phyloP scores from a whole-genome alignment of 2,329 filamentous ascomycete genomes.

The Pyricularia sp. region DNA sequence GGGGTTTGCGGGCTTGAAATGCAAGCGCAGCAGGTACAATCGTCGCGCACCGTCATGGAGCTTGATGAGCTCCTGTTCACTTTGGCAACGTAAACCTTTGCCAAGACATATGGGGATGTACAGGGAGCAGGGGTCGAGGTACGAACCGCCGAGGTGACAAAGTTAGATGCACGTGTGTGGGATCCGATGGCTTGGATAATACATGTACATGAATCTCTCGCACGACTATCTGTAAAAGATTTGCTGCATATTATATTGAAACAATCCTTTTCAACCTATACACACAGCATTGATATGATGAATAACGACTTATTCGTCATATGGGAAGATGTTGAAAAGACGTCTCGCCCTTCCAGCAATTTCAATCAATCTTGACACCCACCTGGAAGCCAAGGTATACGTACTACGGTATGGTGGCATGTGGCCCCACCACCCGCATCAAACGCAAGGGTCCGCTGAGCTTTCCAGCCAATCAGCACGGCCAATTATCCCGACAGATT shows the following conservation, averaged over 20 bases:
- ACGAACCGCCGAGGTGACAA: neutral
- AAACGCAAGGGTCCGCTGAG: neutral
- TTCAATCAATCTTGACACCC: neutral
- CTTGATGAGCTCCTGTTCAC: neutral
- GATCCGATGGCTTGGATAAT: neutral
- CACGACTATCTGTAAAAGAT: too few relatives aligned
- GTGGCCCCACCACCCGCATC: neutral
- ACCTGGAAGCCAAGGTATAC: neutral
- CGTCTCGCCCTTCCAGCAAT: neutral
- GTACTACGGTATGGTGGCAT: too few relatives aligned
- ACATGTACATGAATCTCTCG: neutral
- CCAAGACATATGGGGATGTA: conserved; percentile 12
- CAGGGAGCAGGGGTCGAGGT: conserved; percentile 4
- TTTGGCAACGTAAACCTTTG: conserved; percentile 22
- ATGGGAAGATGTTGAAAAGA: neutral
- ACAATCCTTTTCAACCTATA: too few relatives aligned
- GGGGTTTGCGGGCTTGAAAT: neutral
- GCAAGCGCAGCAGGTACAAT: neutral
- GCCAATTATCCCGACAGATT: conserved; percentile 3
- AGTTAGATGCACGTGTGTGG: neutral
- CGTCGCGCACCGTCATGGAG: neutral
- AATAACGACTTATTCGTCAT: too few relatives aligned
- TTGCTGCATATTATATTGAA: too few relatives aligned
- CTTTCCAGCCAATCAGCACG: neutral
- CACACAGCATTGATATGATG: neutral